Conservation (phyloP, 75 land plant species). For the Ceratopteris richardii region DNA sequence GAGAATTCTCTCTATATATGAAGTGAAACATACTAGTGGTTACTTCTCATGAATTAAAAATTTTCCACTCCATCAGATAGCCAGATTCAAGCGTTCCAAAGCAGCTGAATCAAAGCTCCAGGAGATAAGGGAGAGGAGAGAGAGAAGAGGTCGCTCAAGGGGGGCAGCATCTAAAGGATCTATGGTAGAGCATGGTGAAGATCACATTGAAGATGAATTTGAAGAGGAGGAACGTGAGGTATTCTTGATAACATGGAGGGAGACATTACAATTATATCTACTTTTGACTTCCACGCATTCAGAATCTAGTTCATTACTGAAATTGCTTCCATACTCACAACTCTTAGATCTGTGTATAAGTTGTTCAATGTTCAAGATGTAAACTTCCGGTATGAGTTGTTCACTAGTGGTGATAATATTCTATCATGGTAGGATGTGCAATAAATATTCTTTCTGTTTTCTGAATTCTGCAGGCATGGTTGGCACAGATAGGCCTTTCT, state of each 20-base stretch:
- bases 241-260: slow-evolving; percentile 1
- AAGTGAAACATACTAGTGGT: neutral
- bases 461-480: slow-evolving; percentile 81
- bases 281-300: neutral
- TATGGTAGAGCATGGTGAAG: slow-evolving; percentile 68
- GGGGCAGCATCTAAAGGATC: slow-evolving; percentile 67
- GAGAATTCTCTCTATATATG: neutral
- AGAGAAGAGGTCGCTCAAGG: slow-evolving; percentile 72
- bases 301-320: too few species aligned
- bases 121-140: slow-evolving; percentile 85
- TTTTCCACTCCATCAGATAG: slow-evolving; percentile 37
- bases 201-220: slow-evolving; percentile 67
- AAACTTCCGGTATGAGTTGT: too few species aligned
- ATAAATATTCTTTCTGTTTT: neutral
- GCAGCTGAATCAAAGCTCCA: slow-evolving; percentile 87
- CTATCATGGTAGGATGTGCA: too few species aligned
- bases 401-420: too few species aligned
- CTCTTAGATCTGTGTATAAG: too few species aligned
- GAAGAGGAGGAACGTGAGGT: slow-evolving; percentile 97
- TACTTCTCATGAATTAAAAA: neutral
- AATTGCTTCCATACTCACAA: too few species aligned
- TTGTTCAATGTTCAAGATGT: too few species aligned
- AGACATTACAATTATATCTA: too few species aligned
- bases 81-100: slow-evolving; percentile 78
- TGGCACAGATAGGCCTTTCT: slow-evolving; percentile 72